phyloP scores from a whole-genome alignment of 768 basidiomycete species.

The Baorangia bicolor region DNA sequence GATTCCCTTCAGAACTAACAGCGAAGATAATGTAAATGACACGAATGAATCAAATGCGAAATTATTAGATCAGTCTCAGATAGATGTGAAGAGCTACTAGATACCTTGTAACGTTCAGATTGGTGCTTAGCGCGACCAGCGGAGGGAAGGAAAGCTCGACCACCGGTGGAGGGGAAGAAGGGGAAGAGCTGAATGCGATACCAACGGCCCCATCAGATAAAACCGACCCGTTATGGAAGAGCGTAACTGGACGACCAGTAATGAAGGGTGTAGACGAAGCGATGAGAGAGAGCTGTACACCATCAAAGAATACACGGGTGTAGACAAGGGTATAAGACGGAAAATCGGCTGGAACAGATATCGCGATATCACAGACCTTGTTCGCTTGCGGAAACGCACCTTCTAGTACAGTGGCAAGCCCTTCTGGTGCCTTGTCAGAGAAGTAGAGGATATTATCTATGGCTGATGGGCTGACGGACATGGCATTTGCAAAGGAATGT shows the following conservation, averaged over 20 bases:
- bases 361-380: slow-evolving; percentile 41
- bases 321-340: not conserved
- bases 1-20: slow-evolving; percentile 63
- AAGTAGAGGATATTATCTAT: slow-evolving; percentile 45
- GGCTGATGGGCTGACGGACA: slow-evolving; percentile 15
- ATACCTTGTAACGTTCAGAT: slow-evolving; percentile 56
- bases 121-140: slow-evolving; percentile 41
- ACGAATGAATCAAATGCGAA: not conserved
- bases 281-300: slow-evolving; percentile 59
- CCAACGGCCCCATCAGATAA: slow-evolving; percentile 70
- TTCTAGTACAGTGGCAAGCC: slow-evolving; percentile 45
- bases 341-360: not conserved
- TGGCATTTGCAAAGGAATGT: not conserved
- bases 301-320: not conserved
- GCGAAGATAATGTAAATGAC: not conserved
- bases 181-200: slow-evolving; percentile 42
- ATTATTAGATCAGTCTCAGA: not conserved
- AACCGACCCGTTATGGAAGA: slow-evolving; percentile 57
- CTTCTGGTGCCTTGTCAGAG: slow-evolving; percentile 58
- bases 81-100: slow-evolving; percentile 1
- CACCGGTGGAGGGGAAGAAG: slow-evolving; percentile 6
- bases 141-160: slow-evolving; percentile 37
- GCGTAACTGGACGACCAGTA: slow-evolving; percentile 70
- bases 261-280: slow-evolving; percentile 78
- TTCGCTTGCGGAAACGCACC: slow-evolving; percentile 42